phyloP scores from a whole-genome alignment of 2,329 filamentous ascomycete genomes.

The Talaromyces rugulosus region DNA sequence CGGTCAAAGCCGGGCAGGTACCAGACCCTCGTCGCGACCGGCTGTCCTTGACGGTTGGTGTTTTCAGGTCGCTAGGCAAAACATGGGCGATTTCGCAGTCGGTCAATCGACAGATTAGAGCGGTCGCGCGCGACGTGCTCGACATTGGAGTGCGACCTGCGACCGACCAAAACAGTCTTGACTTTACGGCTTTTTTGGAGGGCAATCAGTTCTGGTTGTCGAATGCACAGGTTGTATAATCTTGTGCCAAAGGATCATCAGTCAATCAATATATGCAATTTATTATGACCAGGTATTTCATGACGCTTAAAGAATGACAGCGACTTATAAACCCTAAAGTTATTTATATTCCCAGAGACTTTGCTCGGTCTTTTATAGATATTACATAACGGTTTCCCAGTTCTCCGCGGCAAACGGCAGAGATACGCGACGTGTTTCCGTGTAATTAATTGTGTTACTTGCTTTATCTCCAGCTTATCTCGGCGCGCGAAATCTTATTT shows the following conservation, averaged over 20 bases:
- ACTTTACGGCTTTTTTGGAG: slow-evolving; percentile 31
- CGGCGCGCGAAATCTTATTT: not conserved
- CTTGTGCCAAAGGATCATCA: not conserved
- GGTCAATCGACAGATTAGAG: slow-evolving; percentile 69
- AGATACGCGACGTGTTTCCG: not conserved
- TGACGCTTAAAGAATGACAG: not conserved
- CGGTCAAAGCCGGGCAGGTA: slow-evolving; percentile 53
- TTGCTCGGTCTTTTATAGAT: not conserved
- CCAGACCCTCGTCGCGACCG: slow-evolving; percentile 60
- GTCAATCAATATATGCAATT: not conserved
- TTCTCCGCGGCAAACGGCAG: slow-evolving; percentile 1
- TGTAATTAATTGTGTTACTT: not conserved
- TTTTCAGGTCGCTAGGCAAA: slow-evolving; percentile 62
- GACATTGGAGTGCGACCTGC: slow-evolving; percentile 35
- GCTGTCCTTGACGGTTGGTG: slow-evolving; percentile 74
- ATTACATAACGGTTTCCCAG: not conserved
- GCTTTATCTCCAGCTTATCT: not conserved
- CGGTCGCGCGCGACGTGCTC: slow-evolving; percentile 72
- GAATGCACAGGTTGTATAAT: slow-evolving; percentile 12
- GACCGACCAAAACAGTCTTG: slow-evolving; percentile 26
- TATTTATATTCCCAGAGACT: too few relatives aligned
- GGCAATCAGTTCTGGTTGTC: slow-evolving; percentile 31
- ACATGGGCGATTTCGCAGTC: slow-evolving; percentile 70
- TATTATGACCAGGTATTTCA: not conserved
- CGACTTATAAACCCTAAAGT: too few relatives aligned